Conservation (phyloP, 1,284 basidiomycete species). For the Veloboletus limbatus region DNA sequence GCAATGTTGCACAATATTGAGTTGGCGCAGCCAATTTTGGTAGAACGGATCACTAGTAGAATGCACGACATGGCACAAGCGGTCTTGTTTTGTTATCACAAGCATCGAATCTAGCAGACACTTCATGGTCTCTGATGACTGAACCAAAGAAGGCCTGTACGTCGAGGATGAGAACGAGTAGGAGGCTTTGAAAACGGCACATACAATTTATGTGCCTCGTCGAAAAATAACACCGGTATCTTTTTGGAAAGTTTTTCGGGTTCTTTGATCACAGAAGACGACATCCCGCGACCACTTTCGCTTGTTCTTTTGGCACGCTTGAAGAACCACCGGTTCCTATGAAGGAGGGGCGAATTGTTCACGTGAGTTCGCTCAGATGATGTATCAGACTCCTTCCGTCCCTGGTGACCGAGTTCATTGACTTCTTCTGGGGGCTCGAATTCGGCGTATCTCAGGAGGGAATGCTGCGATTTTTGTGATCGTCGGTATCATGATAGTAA, state of each 20-base stretch:
- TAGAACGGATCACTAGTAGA: slow-evolving; percentile 84
- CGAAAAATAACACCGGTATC: slow-evolving; percentile 78
- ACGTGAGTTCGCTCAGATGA: slow-evolving; percentile 37
- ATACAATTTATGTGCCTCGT: slow-evolving; percentile 80
- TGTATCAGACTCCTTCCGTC: slow-evolving; percentile 31
- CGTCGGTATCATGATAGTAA: neutral
- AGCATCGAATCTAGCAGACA: slow-evolving; percentile 79
- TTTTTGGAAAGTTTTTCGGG: slow-evolving; percentile 51
- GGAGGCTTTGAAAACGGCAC: slow-evolving; percentile 21
- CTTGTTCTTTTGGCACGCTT: slow-evolving; percentile 28
- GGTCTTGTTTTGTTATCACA: slow-evolving; percentile 81
- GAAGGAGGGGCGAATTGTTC: slow-evolving; percentile 30
- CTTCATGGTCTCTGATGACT: slow-evolving; percentile 77
- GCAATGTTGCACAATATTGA: slow-evolving; percentile 78
- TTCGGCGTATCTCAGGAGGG: slow-evolving; percentile 69
- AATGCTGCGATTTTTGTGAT: slow-evolving; percentile 43
- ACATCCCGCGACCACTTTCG: slow-evolving; percentile 30
- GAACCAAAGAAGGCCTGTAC: slow-evolving; percentile 64
- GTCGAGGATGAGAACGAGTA: slow-evolving; percentile 7
- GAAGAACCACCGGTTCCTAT: slow-evolving; percentile 35
- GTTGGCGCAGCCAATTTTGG: slow-evolving; percentile 73
- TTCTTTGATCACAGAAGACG: slow-evolving; percentile 34
- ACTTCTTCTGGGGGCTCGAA: slow-evolving; percentile 48
- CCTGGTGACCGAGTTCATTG: slow-evolving; percentile 25
- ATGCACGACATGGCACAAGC: slow-evolving; percentile 78